A percentile compares a stretch with the other conserved stretches of the same genome.
Evolutionary conservation across 176 grass and related monocot genomes (phyloP).

Genomic region (Poa pratensis): DNA sequence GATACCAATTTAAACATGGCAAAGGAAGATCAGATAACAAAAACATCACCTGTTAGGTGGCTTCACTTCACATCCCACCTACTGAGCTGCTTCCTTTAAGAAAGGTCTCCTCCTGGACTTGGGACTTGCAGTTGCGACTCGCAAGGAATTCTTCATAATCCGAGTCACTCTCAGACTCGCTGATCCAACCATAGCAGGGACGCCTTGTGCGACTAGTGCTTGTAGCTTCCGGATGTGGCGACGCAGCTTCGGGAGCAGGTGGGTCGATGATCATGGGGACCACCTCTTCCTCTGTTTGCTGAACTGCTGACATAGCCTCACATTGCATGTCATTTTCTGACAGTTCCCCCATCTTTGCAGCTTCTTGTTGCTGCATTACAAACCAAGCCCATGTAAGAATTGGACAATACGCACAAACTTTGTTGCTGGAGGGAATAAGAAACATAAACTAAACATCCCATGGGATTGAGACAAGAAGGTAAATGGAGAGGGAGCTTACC

Average conservation of each 20-base stretch:
- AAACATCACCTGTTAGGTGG: not conserved
- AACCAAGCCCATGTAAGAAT: no score
- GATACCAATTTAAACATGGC: not conserved
- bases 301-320: not conserved
- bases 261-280: not conserved
- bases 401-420: not conserved
- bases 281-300: constrained; percentile 14
- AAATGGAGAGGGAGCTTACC: no score
- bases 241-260: not conserved
- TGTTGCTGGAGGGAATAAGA: not conserved
- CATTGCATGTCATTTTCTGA: not conserved
- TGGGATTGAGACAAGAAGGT: no score
- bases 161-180: constrained; percentile 31
- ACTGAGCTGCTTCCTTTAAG: constrained; percentile 8
- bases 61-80: constrained; percentile 22
- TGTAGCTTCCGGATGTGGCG: not conserved
- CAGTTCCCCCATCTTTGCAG: not conserved
- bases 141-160: constrained; percentile 27
- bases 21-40: not conserved
- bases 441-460: not conserved
- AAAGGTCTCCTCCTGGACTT: not conserved
- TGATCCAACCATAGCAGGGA: constrained; percentile 46
- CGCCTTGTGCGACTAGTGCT: not conserved
- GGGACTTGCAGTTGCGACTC: not conserved
- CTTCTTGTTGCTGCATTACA: not conserved